phyloP scores from a whole-genome alignment of 768 basidiomycete species.

The Trametes elegans region DNA sequence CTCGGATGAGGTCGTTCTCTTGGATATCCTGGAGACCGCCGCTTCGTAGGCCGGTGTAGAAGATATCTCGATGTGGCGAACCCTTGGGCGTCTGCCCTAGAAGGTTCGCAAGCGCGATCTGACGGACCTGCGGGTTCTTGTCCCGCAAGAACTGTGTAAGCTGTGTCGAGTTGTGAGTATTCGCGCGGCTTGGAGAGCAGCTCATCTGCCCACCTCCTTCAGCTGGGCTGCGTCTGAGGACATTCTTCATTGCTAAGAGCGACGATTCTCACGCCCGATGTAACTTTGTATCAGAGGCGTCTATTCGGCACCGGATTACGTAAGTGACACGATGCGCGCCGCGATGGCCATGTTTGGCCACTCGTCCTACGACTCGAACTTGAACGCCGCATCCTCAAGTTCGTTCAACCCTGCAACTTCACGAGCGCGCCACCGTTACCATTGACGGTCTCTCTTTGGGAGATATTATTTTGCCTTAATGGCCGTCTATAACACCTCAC shows the following conservation, averaged over 20 bases:
- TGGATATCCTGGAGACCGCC: constrained; percentile 57
- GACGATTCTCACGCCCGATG: constrained; percentile 20
- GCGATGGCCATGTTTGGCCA: constrained; percentile 11
- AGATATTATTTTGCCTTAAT: constrained; percentile 33
- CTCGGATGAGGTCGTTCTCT: constrained; percentile 69
- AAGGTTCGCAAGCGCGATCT: constrained; percentile 82
- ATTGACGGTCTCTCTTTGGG: background rate
- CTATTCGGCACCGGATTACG: constrained; percentile 14
- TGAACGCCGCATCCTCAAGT: background rate
- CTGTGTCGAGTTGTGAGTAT: no score
- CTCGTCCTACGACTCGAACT: no score
- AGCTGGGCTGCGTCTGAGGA: constrained; percentile 32
- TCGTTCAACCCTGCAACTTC: background rate
- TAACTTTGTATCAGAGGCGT: constrained; percentile 2
- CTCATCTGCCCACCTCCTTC: constrained; percentile 34
- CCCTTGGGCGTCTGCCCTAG: constrained; percentile 74
- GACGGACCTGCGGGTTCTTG: constrained; percentile 82
- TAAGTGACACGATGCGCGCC: constrained; percentile 6
- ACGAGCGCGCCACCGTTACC: background rate
- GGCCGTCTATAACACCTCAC: constrained; percentile 73
- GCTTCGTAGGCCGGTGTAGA: constrained; percentile 59
- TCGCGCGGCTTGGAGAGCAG: no score
- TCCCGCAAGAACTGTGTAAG: constrained; percentile 84
- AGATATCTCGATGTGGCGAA: constrained; percentile 70
- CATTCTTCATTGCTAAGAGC: constrained; percentile 30